Base-by-base conservation (phyloP, 2,329 filamentous ascomycete genomes). In the Fusarium gaditjirri region DNA sequence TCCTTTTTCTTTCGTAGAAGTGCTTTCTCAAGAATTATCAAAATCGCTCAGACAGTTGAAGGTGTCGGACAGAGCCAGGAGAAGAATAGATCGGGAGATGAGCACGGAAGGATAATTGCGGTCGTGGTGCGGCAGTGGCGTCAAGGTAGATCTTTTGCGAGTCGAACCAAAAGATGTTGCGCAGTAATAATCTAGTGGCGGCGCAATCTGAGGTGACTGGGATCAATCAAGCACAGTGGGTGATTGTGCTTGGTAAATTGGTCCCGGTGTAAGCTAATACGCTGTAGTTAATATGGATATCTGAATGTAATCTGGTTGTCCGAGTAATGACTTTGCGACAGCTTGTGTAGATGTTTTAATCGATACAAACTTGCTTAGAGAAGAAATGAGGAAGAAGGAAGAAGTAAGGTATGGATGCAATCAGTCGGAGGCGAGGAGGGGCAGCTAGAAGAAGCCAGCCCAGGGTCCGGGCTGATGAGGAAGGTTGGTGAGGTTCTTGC, bases 111-210 rank as follows among this genome's bases (percentile, higher is more conserved):
- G 64, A 25, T 59, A 61, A 59, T 54, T 41, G 64, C 55, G 41
- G 58, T 68, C 27, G 65, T 49, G 42, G 65, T 62, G 62, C 49
- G 68, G 71, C 58, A 71, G 70, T 65, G 65, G 65, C 65, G 72
- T 62, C 41, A 54, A 46, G 53, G 54, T 52, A 62, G 54, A 68
- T 70, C 61, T 68, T 64, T 75, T 74, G 63, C 65, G 65, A 70
- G 53, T 70, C 58, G 67, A 67, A 65, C 63, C 72, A 70, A 72
- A 72, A 70, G 57, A 72, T 71, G 53, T 73, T 75, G 64, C 67
- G 70, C 65, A 72, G 47, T 35, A 50, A 50, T 35, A 35, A 50
- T 6, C 46, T 33, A 49, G 60, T 62, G 65, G 65, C 59, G 62
- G 71, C 74, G 65, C 72, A 74, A 73, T 62, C 46, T 64, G 33